These are phyloP conservation scores for Phaeodactylum tricornutum DNA, from an alignment of 108 stramenopile genomes.

Conservation along the genomic window DNA sequence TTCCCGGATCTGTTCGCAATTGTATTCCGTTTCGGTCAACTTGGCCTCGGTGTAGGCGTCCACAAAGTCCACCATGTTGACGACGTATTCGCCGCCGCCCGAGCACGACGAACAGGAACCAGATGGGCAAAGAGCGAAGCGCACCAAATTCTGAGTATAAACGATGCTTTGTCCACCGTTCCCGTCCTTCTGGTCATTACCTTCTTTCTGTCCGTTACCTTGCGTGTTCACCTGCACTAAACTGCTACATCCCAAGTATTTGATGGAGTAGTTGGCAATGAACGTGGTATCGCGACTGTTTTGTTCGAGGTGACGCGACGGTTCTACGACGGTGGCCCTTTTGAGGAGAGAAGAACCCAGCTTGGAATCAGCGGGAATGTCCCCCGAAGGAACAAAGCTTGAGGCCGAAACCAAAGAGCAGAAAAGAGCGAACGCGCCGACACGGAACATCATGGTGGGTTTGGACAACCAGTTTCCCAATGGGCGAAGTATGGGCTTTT, in stretches of 20 bases:
- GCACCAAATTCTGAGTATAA: constrained; percentile 58
- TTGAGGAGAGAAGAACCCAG: constrained; percentile 32
- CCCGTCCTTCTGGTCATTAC: constrained; percentile 29
- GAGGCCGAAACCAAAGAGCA: too few species aligned
- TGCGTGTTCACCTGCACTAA: constrained; percentile 20
- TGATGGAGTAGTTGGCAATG: constrained; percentile 56
- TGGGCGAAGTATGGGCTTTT: too few species aligned
- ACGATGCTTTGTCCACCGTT: constrained; percentile 25
- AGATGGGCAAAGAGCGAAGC: constrained; percentile 61
- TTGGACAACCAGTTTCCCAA: too few species aligned
- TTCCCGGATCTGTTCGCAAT: constrained; percentile 58
- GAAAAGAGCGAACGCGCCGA: too few species aligned
- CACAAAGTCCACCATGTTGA: constrained; percentile 62
- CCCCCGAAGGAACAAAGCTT: too few species aligned
- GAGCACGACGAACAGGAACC: constrained; percentile 26
- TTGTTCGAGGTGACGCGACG: constrained; percentile 38
- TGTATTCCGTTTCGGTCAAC: constrained; percentile 34
- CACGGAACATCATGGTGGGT: too few species aligned
- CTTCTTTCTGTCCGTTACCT: constrained; percentile 11
- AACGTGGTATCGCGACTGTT: constrained; percentile 28
- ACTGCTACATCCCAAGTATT: constrained; percentile 49
- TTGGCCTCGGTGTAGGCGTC: constrained; percentile 48
- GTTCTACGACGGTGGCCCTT: constrained; percentile 20
- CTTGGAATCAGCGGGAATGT: constrained; percentile 28
- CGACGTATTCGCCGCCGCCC: constrained; percentile 54